These are phyloP conservation scores for Tagetes erecta DNA, from an alignment of 129 eudicot species.

Conservation along the genomic window DNA sequence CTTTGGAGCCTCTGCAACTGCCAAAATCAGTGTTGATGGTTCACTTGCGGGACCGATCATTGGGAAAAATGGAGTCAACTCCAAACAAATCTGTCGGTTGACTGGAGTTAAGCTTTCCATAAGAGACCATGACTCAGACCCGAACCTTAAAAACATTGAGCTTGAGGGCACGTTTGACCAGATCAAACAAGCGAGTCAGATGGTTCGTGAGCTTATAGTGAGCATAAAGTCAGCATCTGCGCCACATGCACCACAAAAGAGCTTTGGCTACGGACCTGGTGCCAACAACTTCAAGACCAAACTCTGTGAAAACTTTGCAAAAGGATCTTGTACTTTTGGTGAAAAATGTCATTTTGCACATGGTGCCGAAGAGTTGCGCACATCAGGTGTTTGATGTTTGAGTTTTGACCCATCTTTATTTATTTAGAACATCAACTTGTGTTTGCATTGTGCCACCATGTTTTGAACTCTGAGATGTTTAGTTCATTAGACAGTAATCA, in stretches of 20 bases:
- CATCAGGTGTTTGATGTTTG: constrained; percentile 41
- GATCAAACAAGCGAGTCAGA: constrained; percentile 69
- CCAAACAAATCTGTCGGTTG: constrained; percentile 76
- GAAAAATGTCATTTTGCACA: constrained; percentile 96
- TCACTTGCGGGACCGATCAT: constrained; percentile 79
- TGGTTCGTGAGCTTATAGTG: constrained; percentile 79
- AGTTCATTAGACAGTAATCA: constrained; percentile 19
- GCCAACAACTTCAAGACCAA: constrained; percentile 63
- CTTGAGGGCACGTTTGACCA: constrained; percentile 92
- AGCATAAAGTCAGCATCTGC: constrained; percentile 51
- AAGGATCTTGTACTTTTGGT: constrained; percentile 87
- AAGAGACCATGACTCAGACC: constrained; percentile 76
- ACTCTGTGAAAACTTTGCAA: constrained; percentile 75
- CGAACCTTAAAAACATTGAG: constrained; percentile 74
- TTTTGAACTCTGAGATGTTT: constrained; percentile 30
- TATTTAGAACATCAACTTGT: constrained; percentile 28
- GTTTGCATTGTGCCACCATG: constrained; percentile 16
- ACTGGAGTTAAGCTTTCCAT: constrained; percentile 78
- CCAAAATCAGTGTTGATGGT: constrained; percentile 80
- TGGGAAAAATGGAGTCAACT: constrained; percentile 83
- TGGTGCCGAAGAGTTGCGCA: constrained; percentile 76
- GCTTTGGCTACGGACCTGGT: constrained; percentile 37
- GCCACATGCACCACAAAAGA: constrained; percentile 43
- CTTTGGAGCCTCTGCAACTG: constrained; percentile 84
- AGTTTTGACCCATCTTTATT: constrained; percentile 4